phyloP scores from a whole-genome alignment of 2,329 filamentous ascomycete species.

The Fusarium pilosicola region DNA sequence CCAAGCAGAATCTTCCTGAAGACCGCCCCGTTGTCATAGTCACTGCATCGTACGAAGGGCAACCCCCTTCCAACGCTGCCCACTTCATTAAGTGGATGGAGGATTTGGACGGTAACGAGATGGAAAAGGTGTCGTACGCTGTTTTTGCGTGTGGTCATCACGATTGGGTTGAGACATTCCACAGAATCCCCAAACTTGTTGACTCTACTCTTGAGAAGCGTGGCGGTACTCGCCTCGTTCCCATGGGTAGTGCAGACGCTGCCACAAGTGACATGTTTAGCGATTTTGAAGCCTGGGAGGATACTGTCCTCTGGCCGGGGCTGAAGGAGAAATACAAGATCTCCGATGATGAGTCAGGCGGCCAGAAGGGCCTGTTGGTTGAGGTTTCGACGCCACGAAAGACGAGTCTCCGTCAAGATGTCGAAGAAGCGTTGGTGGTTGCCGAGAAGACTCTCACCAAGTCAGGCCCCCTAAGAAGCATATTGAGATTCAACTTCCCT shows the following conservation, averaged over 20 bases:
- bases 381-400: slow-evolving; percentile 39
- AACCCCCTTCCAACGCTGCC: slow-evolving; percentile 77
- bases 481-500: slow-evolving; percentile 74
- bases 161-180: slow-evolving; percentile 72
- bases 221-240: slow-evolving; percentile 49
- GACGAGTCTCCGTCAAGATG: slow-evolving; percentile 39
- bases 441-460: slow-evolving; percentile 35
- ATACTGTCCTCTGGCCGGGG: slow-evolving; percentile 61
- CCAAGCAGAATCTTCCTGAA: slow-evolving; percentile 67
- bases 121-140: slow-evolving; percentile 69
- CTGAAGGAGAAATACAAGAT: slow-evolving; percentile 56
- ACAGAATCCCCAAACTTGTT: slow-evolving; percentile 72
- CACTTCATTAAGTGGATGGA: slow-evolving; percentile 76
- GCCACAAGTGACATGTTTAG: slow-evolving; percentile 73
- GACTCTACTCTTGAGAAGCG: slow-evolving; percentile 60
- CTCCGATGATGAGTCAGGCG: not conserved
- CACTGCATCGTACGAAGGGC: slow-evolving; percentile 77
- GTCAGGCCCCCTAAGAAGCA: slow-evolving; percentile 64
- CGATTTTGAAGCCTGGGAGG: slow-evolving; percentile 74
- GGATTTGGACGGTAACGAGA: slow-evolving; percentile 52
- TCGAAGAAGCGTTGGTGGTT: slow-evolving; percentile 39
- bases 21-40: slow-evolving; percentile 73
- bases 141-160: slow-evolving; percentile 74
- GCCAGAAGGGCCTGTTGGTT: slow-evolving; percentile 30
- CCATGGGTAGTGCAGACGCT: slow-evolving; percentile 68